phyloP scores from a whole-genome alignment of 352 stramenopile genomes.

The Globisporangium uncinulatum region DNA sequence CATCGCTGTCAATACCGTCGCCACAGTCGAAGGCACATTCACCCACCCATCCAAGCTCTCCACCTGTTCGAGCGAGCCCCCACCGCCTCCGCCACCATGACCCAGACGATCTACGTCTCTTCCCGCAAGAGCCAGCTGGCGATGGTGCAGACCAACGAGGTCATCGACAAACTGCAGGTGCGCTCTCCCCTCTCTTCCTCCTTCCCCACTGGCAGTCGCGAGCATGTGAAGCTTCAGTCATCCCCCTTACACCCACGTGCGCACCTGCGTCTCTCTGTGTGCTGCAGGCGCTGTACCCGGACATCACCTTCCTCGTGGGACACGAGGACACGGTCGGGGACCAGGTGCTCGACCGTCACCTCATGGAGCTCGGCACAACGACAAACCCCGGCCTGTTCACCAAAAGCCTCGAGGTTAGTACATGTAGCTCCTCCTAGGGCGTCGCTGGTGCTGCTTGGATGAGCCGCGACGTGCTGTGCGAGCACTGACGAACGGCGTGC shows the following conservation, averaged over 20 bases:
- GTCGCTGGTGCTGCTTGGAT: too few species aligned
- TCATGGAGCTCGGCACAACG: constrained; percentile 67
- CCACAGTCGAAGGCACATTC: too few species aligned
- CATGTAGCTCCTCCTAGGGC: background rate
- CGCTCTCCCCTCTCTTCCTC: background rate
- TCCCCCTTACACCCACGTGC: background rate
- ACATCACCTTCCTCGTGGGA: constrained; percentile 68
- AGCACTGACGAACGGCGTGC: background rate
- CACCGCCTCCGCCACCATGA: background rate
- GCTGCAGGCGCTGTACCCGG: constrained; percentile 41
- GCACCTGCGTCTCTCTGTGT: background rate
- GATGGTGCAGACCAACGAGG: constrained; percentile 84
- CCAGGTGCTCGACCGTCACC: constrained; percentile 66
- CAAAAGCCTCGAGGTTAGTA: constrained; percentile 86
- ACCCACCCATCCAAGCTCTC: too few species aligned
- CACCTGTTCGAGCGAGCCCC: too few species aligned
- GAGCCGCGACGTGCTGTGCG: background rate
- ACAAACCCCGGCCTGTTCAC: constrained; percentile 81
- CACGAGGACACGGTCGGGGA: constrained; percentile 81
- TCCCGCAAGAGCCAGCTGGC: constrained; percentile 86
- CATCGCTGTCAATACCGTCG: too few species aligned
- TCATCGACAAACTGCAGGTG: constrained; percentile 74
- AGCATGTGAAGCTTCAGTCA: too few species aligned
- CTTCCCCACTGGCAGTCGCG: background rate
- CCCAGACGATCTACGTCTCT: constrained; percentile 72